Base-by-base conservation (phyloP, 345 rosid species). In the Brassica carinata region DNA sequence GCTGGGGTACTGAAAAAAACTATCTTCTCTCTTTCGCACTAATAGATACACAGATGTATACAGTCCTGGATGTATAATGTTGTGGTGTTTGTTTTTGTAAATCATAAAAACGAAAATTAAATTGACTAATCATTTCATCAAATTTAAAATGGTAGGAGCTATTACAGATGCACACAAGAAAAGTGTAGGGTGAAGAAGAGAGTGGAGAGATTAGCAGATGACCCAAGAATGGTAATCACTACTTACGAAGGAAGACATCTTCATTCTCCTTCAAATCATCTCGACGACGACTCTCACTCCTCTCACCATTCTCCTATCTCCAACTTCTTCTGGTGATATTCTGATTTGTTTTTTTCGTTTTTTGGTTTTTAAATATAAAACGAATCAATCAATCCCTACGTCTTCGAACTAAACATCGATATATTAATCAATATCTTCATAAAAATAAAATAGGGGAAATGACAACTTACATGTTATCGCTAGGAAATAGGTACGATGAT, bases 191-290 rank as follows among this genome's bases (percentile, higher is more conserved):
- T 96, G 57, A 96, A 96, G 92, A 96, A 96, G 82, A 83, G 99
- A 31, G 99, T 96, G 67, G 99, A 96, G 84, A 87, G 99, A 87
- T 83, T 96, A 84, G 98, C 99, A 0, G 99, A 96, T 76, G 99
- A 96, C 77, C 98, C 98, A 57, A 86, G 99, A 83, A 96, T 96
- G 99, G 99, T 96, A 48, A 93, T 96, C 53, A 96, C 99, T 61
- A 93, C 99, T 40, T 96, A 96, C 64, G 99, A 96, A 84, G 99
- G 99, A 31, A 86, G 99, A 69, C 99, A 96, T 31, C 88, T 73
- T 53, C 99, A 96, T 79, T 92, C 94, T 5, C 99, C 99, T 0
- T 92, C 98, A 0, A 91, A 86, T 8, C 93, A 93, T 73, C 84
- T 79, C 1, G 97, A 93, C 66, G 91, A 90, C 4, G 69, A 81